Evolutionary conservation across 179 eudicot species (phyloP), one percentile per base, ranked within the genome.

Genomic region (Corrigiola litoralis): DNA sequence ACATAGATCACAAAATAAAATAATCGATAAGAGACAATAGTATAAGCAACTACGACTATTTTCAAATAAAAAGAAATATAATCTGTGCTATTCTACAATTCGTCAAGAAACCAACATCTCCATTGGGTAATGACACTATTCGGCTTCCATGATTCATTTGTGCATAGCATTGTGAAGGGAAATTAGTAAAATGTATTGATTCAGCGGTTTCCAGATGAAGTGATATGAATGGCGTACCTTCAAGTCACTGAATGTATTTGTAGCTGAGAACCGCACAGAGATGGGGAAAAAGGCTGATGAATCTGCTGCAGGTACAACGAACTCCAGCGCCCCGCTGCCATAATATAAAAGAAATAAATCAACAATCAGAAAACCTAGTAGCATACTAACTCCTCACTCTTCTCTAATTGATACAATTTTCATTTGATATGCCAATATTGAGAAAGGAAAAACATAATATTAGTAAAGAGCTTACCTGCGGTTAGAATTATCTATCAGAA

Each of bases 281-380:
- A 92, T 90, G 52, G 98, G 98, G 75, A 87, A 92, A 66, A 92
- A 90, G 57, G 71, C 80, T n/a, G 98, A 92, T 45, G 95, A 40
- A 64, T 90, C 95, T 58, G 86, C 84, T 29, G 96, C 86, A 63
- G 98, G 98, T 74, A 92, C 88, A 16, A 85, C 86, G 67, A 92
- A 92, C 78, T 92, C 98, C 87, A 92, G 69, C 36, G 95, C 77
- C 46, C 98, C 98, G 75, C 98, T 92, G 86, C 80, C 61, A 72
- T 16, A 33, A 55, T 20, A 55, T 16, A 54, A 58, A 52, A 54
- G n/a, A n/a, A n/a, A n/a, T n/a, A n/a, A 56, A 37, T 24, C 25
- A 33, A 17, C 27, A 25, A 17, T 67, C 28, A 72, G 66, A n/a
- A 31, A 24, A 44, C 23, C 27, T 8, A 38, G 27, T 40, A 46